These are phyloP conservation scores for Salix suchowensis DNA, from an alignment of 345 rosid genomes.

Conservation along the genomic window DNA sequence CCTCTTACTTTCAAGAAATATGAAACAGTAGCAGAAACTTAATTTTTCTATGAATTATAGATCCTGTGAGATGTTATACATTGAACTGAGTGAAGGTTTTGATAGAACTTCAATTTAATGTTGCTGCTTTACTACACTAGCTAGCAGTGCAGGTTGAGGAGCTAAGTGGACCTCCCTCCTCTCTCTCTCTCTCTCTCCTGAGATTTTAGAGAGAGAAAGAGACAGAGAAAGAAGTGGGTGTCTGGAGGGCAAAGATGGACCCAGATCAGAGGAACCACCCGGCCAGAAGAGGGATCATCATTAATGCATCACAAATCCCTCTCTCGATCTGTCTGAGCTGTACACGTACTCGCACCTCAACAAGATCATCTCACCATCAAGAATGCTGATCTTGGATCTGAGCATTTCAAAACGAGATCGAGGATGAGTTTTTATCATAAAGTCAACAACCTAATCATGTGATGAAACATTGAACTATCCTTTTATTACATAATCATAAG, in stretches of 20 bases:
- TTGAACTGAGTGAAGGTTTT: neutral
- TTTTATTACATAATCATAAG: no score
- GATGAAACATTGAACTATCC: no score
- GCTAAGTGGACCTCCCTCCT: conserved; percentile 1
- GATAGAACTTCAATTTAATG: neutral
- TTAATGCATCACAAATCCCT: conserved; percentile 7
- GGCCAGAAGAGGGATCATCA: neutral
- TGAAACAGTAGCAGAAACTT: neutral
- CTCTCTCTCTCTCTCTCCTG: conserved; percentile 1
- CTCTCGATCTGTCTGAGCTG: conserved; percentile 7
- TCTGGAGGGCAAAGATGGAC: neutral
- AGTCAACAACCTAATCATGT: no score
- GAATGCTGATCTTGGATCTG: no score
- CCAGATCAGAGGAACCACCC: neutral
- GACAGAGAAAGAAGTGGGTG: neutral
- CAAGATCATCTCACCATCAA: no score
- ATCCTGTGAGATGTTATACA: neutral
- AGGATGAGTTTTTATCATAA: no score
- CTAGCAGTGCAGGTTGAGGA: neutral
- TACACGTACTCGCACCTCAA: neutral
- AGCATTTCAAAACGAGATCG: no score
- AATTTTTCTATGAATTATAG: no score
- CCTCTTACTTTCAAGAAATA: neutral
- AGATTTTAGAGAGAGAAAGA: neutral
- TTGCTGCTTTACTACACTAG: neutral